Conservation (phyloP, 768 basidiomycete genomes). For the Kondoa subrosea region DNA sequence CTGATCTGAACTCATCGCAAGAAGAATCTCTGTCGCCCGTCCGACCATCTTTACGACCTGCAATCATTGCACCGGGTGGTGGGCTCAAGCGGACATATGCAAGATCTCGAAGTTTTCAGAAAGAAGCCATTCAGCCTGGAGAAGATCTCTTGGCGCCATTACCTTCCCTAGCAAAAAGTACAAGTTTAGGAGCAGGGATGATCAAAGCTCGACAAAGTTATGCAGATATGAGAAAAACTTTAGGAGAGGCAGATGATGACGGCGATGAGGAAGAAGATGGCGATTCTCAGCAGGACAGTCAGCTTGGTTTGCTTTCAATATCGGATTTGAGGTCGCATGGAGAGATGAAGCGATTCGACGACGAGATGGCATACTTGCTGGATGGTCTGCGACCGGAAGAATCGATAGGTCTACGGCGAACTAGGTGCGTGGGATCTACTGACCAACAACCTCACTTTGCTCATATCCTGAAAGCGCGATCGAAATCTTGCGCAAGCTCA, state of each 20-base stretch:
- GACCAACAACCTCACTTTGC: background rate
- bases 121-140: background rate
- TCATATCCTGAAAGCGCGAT: background rate
- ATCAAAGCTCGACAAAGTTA: background rate
- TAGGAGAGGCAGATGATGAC: background rate
- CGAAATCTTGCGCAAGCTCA: background rate
- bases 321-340: constrained; percentile 3
- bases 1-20: background rate
- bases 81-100: background rate
- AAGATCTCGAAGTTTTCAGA: background rate
- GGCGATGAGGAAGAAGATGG: background rate
- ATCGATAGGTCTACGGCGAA: background rate
- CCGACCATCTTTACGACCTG: background rate
- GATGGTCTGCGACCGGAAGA: constrained; percentile 1
- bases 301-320: background rate
- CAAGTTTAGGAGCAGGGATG: background rate
- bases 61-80: background rate
- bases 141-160: background rate
- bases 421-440: background rate
- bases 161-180: background rate
- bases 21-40: background rate
- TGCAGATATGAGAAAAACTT: background rate
- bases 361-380: constrained; percentile 6
- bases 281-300: background rate
- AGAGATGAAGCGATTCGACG: constrained; percentile 7